A percentile compares a stretch with the other conserved stretches of the same genome.
These are phyloP conservation scores for Colletotrichum somersetense DNA, from an alignment of 2,329 filamentous ascomycete genomes.

Conservation along the genomic window DNA sequence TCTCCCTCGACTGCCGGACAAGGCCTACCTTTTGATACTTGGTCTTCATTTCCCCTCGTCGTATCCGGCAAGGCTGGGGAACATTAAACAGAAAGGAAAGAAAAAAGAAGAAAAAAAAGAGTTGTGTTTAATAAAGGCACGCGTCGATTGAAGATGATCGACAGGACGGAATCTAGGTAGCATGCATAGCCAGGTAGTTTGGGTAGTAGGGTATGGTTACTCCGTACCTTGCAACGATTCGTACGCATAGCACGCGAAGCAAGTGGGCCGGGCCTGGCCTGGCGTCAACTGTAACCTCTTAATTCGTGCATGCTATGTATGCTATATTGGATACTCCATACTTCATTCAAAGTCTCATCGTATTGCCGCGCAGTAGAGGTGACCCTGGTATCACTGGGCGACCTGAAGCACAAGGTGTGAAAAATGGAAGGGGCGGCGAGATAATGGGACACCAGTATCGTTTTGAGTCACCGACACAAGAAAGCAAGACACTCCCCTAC, in stretches of 20 bases:
- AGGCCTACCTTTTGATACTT: constrained; percentile 15
- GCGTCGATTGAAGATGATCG: neutral
- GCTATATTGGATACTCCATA: no score
- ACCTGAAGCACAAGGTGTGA: constrained; percentile 12
- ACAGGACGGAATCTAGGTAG: neutral
- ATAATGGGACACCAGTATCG: neutral
- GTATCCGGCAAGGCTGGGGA: neutral
- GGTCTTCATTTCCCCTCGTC: constrained; percentile 22
- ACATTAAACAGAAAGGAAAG: no score
- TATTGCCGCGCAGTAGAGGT: neutral
- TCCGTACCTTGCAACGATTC: no score
- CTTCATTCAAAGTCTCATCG: no score
- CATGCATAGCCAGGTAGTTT: no score
- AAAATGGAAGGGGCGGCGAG: neutral
- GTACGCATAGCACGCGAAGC: neutral
- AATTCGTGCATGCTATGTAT: no score
- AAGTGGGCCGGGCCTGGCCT: no score
- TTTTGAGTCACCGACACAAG: neutral
- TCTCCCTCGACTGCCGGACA: no score
- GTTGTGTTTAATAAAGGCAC: neutral
- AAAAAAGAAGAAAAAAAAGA: no score
- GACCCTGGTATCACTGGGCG: neutral
- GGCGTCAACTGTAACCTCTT: constrained; percentile 10
- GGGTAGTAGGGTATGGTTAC: no score
- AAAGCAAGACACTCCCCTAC: neutral